These are phyloP conservation scores for Bolboschoenus planiculmis DNA, from an alignment of 176 grass and related monocot species.

Conservation along the genomic window DNA sequence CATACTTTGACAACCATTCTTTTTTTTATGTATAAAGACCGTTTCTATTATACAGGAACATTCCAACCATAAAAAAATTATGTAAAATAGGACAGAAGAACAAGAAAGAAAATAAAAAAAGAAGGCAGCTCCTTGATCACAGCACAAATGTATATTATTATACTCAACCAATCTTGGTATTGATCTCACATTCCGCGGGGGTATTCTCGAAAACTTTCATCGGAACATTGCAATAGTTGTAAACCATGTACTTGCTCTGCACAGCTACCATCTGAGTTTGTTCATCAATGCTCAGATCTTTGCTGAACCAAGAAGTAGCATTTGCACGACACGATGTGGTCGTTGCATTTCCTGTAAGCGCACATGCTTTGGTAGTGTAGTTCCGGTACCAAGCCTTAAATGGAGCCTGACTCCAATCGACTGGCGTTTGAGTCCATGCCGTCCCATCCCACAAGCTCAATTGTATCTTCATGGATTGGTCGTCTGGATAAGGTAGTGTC, in stretches of 20 bases:
- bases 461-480: background rate
- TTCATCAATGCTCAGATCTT: background rate
- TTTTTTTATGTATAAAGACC: background rate
- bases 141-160: background rate
- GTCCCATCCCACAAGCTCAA: slow-evolving; percentile 17
- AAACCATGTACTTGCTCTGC: slow-evolving; percentile 3
- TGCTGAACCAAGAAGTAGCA: background rate
- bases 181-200: background rate
- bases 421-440: slow-evolving; percentile 1
- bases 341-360: background rate
- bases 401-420: slow-evolving; percentile 12
- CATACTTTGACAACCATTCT: background rate
- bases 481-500: background rate
- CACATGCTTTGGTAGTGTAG: background rate
- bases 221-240: slow-evolving; percentile 4
- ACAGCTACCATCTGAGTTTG: background rate
- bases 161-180: background rate
- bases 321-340: background rate
- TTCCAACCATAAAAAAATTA: background rate
- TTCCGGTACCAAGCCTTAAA: slow-evolving; percentile 18
- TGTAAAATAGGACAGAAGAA: background rate
- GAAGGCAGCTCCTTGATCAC: background rate
- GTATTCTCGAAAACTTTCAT: slow-evolving; percentile 7
- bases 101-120: background rate
- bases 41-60: background rate